Evolutionary conservation across 768 basidiomycete species (phyloP).

Genomic region (Rhizopogon roseolus): DNA sequence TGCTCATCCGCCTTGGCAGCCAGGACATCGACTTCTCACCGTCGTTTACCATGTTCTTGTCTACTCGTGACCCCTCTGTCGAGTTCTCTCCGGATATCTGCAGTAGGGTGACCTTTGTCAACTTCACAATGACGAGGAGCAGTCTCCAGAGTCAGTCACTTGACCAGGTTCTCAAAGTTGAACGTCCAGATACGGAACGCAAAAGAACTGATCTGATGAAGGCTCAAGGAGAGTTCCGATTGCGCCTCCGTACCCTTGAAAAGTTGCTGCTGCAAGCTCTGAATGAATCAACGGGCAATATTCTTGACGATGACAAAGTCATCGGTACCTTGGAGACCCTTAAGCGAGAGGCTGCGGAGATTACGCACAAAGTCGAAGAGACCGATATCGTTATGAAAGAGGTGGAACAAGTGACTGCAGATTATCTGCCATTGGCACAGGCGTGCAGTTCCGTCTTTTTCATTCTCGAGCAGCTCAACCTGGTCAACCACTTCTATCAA

Average conservation of each 20-base stretch:
- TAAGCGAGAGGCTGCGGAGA: constrained; percentile 94
- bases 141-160: constrained; percentile 98
- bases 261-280: constrained; percentile 90
- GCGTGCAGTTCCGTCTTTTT: constrained; percentile 98
- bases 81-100: constrained; percentile 99
- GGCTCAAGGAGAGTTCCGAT: constrained; percentile 95
- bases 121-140: constrained; percentile 98
- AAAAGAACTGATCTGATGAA: constrained; percentile 97
- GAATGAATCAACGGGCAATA: constrained; percentile 95
- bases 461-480: constrained; percentile 89
- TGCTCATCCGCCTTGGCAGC: constrained; percentile 91
- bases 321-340: constrained; percentile 94
- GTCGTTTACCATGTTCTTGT: constrained; percentile 99
- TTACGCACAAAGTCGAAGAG: constrained; percentile 93
- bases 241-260: constrained; percentile 88
- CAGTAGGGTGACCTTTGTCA: constrained; percentile 93
- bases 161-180: constrained; percentile 94
- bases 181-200: constrained; percentile 93
- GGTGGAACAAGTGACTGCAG: constrained; percentile 91
- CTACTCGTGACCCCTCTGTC: constrained; percentile 94
- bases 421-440: constrained; percentile 91
- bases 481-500: constrained; percentile 97
- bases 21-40: constrained; percentile 99
- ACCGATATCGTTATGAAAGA: constrained; percentile 95
- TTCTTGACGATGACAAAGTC: constrained; percentile 98